Conservation (phyloP, 2,329 filamentous ascomycete species). For the Exophiala oligosperma region DNA sequence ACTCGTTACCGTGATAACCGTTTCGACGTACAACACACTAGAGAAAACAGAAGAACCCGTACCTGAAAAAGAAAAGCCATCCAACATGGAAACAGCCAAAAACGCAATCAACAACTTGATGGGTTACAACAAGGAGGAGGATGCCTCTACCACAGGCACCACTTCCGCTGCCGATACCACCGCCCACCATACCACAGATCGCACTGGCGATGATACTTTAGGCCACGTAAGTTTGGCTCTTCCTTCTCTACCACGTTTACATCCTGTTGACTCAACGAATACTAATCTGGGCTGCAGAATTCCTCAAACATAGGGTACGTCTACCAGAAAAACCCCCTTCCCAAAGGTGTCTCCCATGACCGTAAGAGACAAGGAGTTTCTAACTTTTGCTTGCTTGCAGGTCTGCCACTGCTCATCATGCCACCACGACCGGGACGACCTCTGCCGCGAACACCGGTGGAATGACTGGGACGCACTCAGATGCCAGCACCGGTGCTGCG, state of each 20-base stretch:
- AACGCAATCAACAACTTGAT: constrained; percentile 13
- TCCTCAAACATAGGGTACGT: too few relatives aligned
- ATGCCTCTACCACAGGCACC: neutral
- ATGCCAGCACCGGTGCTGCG: neutral
- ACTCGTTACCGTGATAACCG: too few relatives aligned
- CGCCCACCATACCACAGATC: neutral
- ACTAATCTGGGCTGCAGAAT: too few relatives aligned
- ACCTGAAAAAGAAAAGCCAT: neutral
- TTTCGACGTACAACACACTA: too few relatives aligned
- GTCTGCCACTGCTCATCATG: neutral
- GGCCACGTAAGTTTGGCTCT: too few relatives aligned
- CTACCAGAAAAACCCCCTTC: too few relatives aligned
- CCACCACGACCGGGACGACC: neutral
- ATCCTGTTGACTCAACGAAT: too few relatives aligned
- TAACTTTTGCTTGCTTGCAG: too few relatives aligned
- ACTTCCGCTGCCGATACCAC: neutral
- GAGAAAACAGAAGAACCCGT: neutral
- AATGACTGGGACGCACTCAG: neutral
- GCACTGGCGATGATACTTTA: neutral
- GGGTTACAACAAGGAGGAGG: constrained; percentile 6
- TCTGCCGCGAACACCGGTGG: neutral
- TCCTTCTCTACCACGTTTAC: too few relatives aligned
- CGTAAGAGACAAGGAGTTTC: too few relatives aligned
- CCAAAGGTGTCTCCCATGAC: too few relatives aligned
- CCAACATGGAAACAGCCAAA: constrained; percentile 22